A percentile compares a stretch with the other conserved stretches of the same genome.
Conservation (phyloP, 306 rosid species). For the Neltuma alba region DNA sequence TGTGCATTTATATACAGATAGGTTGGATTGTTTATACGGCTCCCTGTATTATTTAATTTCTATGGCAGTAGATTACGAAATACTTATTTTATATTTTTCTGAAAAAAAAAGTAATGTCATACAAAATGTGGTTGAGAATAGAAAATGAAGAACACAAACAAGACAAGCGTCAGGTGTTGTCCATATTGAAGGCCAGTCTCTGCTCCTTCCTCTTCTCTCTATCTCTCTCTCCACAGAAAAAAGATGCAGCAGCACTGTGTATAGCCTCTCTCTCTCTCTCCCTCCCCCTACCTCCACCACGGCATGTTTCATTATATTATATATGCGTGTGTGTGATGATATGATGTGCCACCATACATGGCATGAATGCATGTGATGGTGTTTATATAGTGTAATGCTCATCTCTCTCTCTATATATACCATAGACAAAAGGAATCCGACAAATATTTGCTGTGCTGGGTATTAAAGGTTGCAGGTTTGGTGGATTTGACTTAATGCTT, state of each 20-base stretch:
- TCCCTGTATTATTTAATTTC: no score
- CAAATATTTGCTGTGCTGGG: not conserved
- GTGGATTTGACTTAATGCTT: not conserved
- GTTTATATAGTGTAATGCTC: not conserved
- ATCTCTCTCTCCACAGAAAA: not conserved
- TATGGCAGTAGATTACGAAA: no score
- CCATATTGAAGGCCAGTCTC: not conserved
- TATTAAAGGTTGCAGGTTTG: conserved; percentile 2
- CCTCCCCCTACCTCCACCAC: not conserved
- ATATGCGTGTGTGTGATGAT: not conserved
- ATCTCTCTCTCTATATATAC: not conserved
- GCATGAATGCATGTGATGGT: not conserved
- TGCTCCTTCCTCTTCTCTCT: no score
- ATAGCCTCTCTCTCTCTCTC: not conserved
- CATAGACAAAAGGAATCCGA: conserved; percentile 3
- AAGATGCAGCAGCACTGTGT: not conserved
- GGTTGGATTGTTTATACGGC: no score
- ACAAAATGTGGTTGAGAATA: not conserved
- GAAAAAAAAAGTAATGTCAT: no score
- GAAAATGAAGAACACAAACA: not conserved
- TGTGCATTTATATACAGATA: no score
- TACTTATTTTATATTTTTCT: no score
- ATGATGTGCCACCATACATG: not conserved
- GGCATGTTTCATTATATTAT: not conserved
- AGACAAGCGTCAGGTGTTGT: not conserved